Base-by-base conservation (phyloP, 1,284 basidiomycete species). In the Chiua sp. region DNA sequence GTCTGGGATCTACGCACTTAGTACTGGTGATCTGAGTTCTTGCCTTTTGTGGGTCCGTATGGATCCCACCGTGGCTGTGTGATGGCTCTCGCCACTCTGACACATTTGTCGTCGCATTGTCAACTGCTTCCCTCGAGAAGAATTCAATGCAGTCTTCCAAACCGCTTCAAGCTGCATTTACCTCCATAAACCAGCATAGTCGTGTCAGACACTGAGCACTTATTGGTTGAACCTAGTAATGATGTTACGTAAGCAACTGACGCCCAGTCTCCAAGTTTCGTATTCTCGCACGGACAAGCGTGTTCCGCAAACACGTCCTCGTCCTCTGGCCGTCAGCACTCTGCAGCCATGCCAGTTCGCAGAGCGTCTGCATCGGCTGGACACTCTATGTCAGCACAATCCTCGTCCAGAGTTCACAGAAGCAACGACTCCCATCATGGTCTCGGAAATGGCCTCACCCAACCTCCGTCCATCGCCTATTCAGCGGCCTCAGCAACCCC, bases 361-460 rank as follows among this genome's bases (percentile, higher is more conserved):
- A 81, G 82, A 66, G 72, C 79, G n/a, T 82, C 81, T 39, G 81
- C 81, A 30, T 80, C 79, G 46, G 70, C 76, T 47, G 78, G 77
- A 22, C 74, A 75, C 37, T 53, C 66, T 2, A 37, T 59, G 39
- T 62, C 69, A 3, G 22, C 69, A 37, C 65, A 75, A 20, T 65
- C 61, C 35, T 64, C 74, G 4, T 72, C 72, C 8, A 72, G 80
- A 60, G 75, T 76, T 2, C 82, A 84, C 61, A 77, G 75, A 68
- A 83, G 76, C 67, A 83, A 82, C 65, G 82, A 84, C 53, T 84
- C 82, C 8, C 78, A 81, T 57, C 78, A 82, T 62, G 78, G 69
- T 58, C 77, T 74, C 60, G 72, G 69, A 39, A 78, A 76, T 52
- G 71, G 75, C 22, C 73, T 78, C 62, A 18, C 63, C 47, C 74